Evolutionary conservation across 164 flowering plant genomes (phyloP).

Genomic region (Chloranthus sessilifolius): DNA sequence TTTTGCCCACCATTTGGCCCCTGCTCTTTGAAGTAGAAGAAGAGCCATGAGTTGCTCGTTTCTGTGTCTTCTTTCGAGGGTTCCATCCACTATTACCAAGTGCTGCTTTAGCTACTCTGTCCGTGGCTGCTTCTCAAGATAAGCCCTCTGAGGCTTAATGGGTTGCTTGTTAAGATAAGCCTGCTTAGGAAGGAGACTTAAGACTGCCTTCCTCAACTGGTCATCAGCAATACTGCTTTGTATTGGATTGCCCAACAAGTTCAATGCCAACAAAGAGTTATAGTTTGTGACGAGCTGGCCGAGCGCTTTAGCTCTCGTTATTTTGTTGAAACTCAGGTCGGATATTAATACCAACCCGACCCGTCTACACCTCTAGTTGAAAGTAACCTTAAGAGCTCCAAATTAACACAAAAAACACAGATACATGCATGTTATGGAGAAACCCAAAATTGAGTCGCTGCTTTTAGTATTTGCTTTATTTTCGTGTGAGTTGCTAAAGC

Average conservation of each 20-base stretch:
- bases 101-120: constrained; percentile 72
- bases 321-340: constrained; percentile 96
- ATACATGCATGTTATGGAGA: too few species aligned
- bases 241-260: constrained; percentile 77
- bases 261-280: constrained; percentile 67
- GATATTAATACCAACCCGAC: too few species aligned
- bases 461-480: too few species aligned
- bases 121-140: constrained; percentile 51
- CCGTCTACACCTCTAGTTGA: too few species aligned
- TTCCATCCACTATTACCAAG: constrained; percentile 40
- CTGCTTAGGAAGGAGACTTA: constrained; percentile 73
- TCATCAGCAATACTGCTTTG: constrained; percentile 74
- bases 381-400: too few species aligned
- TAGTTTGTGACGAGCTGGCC: constrained; percentile 92
- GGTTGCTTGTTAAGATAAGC: constrained; percentile 83
- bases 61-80: constrained; percentile 36
- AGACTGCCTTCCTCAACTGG: constrained; percentile 65
- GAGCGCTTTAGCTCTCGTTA: constrained; percentile 71
- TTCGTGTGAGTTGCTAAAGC: too few species aligned
- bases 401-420: too few species aligned
- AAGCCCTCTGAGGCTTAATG: constrained; percentile 64
- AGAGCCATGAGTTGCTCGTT: constrained; percentile 33
- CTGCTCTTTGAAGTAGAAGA: constrained; percentile 25
- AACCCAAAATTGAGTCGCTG: too few species aligned
- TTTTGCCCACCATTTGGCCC: constrained; percentile 30